These are phyloP conservation scores for Saccharum officinarum DNA, from an alignment of 176 grass and related monocot genomes.

Conservation along the genomic window DNA sequence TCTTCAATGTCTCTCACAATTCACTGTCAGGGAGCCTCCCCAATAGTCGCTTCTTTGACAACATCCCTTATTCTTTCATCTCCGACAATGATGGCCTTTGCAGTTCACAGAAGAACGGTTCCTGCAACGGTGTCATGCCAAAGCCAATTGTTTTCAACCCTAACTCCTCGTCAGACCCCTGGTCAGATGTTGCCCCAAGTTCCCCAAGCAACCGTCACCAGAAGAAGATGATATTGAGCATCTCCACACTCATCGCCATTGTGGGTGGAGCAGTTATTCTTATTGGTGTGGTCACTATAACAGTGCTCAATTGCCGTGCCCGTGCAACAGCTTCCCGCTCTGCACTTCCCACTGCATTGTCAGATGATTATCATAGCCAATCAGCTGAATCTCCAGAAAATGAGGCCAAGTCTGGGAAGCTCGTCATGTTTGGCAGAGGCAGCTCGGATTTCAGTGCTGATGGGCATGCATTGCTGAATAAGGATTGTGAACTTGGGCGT, in stretches of 20 bases:
- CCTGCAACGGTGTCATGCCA: slow-evolving; percentile 58
- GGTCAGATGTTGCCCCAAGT: slow-evolving; percentile 31
- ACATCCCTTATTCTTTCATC: slow-evolving; percentile 62
- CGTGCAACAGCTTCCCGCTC: slow-evolving; percentile 26
- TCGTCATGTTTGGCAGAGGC: slow-evolving; percentile 66
- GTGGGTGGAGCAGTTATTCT: slow-evolving; percentile 59
- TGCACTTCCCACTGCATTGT: slow-evolving; percentile 39
- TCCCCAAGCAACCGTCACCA: slow-evolving; percentile 46
- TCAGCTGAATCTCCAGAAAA: slow-evolving; percentile 49
- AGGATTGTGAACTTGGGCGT: slow-evolving; percentile 81
- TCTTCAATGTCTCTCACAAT: slow-evolving; percentile 79
- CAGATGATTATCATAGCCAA: slow-evolving; percentile 58
- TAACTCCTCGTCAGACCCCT: slow-evolving; percentile 57
- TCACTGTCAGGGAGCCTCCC: slow-evolving; percentile 65
- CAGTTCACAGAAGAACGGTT: slow-evolving; percentile 50
- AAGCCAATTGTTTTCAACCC: slow-evolving; percentile 92
- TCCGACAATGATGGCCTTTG: slow-evolving; percentile 66
- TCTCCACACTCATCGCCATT: slow-evolving; percentile 75
- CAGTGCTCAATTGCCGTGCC: slow-evolving; percentile 57
- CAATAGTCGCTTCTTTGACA: slow-evolving; percentile 57
- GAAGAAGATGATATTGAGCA: slow-evolving; percentile 83
- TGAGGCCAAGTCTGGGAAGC: slow-evolving; percentile 61
- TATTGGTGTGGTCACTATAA: slow-evolving; percentile 63
- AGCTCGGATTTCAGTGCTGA: slow-evolving; percentile 58
- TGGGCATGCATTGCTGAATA: slow-evolving; percentile 73